Percentiles rank a stretch among this genome's conserved stretches.
These are phyloP conservation scores for Fermentozyma sake DNA, from an alignment of 1,139 yeast genomes.

Conservation along the genomic window DNA sequence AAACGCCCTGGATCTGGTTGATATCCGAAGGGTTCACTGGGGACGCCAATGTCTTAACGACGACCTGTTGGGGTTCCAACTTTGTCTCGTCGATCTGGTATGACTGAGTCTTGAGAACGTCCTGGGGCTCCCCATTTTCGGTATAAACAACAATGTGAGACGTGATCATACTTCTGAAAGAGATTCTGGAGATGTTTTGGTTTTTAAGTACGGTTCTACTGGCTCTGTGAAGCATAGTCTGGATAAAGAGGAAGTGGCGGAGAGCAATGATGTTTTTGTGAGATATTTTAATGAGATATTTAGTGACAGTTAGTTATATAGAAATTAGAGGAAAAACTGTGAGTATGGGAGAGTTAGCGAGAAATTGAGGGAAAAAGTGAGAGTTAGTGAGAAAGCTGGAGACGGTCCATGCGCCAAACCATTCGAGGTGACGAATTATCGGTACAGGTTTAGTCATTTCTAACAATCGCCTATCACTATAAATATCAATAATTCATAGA, in stretches of 20 bases:
- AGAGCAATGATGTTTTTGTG: too few species aligned
- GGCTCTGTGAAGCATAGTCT: constrained; percentile 5
- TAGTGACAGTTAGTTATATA: too few species aligned
- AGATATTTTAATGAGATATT: not conserved
- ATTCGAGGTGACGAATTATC: too few species aligned
- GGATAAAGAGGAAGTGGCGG: not conserved
- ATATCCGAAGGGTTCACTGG: constrained; percentile 93
- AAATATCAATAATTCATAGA: too few species aligned
- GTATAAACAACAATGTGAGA: constrained; percentile 58
- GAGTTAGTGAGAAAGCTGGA: too few species aligned
- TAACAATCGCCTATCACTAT: too few species aligned
- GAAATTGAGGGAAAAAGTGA: too few species aligned
- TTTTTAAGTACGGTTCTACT: constrained; percentile 4
- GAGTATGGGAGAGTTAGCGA: too few species aligned
- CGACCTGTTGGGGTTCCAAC: constrained; percentile 39
- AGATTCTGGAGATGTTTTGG: constrained; percentile 9
- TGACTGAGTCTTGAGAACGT: constrained; percentile 49
- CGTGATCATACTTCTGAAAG: constrained; percentile 40
- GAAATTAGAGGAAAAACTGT: too few species aligned
- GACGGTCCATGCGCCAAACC: too few species aligned
- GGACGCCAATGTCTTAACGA: constrained; percentile 68
- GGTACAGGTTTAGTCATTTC: too few species aligned
- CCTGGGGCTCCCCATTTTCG: constrained; percentile 56
- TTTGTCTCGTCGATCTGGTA: constrained; percentile 47
- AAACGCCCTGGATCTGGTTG: constrained; percentile 89